Evolutionary conservation across 352 stramenopile species (phyloP).

Genomic region (Pythium pectinolyticum): DNA sequence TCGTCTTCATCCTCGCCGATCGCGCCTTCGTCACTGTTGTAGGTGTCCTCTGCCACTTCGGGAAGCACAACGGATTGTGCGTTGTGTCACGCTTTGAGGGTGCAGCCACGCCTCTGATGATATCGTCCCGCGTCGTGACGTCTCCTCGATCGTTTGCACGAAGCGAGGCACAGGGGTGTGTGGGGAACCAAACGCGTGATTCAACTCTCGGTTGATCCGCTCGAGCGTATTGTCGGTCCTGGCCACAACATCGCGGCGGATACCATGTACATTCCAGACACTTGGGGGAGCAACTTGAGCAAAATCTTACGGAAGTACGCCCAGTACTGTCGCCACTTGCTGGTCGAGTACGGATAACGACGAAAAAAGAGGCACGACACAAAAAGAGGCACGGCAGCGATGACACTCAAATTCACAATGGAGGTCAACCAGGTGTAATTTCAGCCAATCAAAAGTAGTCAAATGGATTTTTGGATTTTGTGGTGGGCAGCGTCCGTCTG

Average conservation of each 20-base stretch:
- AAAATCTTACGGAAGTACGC: conserved; percentile 11
- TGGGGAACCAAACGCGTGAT: background rate
- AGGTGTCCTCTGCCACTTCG: too few relatives aligned
- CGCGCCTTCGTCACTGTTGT: too few relatives aligned
- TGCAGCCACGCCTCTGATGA: background rate
- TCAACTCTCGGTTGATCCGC: conserved; percentile 17
- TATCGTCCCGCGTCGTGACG: conserved; percentile 5
- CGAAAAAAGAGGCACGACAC: background rate
- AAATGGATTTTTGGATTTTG: background rate
- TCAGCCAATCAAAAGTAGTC: background rate
- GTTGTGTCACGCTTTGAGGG: background rate
- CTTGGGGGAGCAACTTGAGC: background rate
- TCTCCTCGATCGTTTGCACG: conserved; percentile 4
- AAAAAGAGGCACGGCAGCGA: background rate
- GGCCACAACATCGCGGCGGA: background rate
- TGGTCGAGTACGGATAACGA: too few relatives aligned
- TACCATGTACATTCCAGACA: conserved; percentile 10
- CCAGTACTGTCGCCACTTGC: conserved; percentile 6
- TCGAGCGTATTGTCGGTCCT: conserved; percentile 21
- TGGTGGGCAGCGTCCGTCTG: background rate
- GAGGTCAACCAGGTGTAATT: background rate
- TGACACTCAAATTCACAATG: background rate
- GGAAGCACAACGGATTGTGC: too few relatives aligned
- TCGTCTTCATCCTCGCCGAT: too few relatives aligned
- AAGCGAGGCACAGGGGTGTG: conserved; percentile 1